Percentiles rank a stretch among this genome's conserved stretches.
phyloP scores from a whole-genome alignment of 116 monocot genomes.

The Iris pallida region DNA sequence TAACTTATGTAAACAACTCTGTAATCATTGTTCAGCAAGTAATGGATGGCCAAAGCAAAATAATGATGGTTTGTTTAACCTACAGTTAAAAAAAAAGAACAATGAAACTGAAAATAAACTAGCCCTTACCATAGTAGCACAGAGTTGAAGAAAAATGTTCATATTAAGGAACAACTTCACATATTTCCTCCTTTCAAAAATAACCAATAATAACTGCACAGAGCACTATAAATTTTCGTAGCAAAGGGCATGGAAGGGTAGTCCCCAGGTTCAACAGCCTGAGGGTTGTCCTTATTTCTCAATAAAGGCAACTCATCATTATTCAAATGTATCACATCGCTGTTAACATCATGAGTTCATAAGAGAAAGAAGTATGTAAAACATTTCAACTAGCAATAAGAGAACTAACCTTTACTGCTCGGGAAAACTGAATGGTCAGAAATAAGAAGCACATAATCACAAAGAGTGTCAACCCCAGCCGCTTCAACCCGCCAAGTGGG shows the following conservation, averaged over 20 bases:
- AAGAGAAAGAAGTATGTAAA: constrained; percentile 4
- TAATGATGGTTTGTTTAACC: too few species aligned
- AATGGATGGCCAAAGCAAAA: too few species aligned
- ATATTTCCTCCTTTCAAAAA: too few species aligned
- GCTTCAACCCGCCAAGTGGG: constrained; percentile 74
- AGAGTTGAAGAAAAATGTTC: too few species aligned
- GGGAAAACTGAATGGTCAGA: constrained; percentile 72
- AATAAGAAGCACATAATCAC: constrained; percentile 66
- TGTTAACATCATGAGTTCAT: neutral
- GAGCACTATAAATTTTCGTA: neutral
- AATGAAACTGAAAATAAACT: too few species aligned
- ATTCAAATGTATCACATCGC: neutral
- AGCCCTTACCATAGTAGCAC: too few species aligned
- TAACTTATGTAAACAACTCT: too few species aligned
- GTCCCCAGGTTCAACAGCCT: neutral
- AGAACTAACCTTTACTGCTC: constrained; percentile 31
- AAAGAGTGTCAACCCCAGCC: constrained; percentile 43
- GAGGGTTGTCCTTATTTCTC: neutral
- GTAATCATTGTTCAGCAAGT: too few species aligned
- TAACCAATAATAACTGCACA: too few species aligned
- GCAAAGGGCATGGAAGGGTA: neutral
- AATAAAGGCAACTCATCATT: neutral
- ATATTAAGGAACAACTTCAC: too few species aligned
- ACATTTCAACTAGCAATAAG: neutral
- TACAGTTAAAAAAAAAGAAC: too few species aligned